Conservation (phyloP, 768 basidiomycete genomes). For the Leccinum arenicola region DNA sequence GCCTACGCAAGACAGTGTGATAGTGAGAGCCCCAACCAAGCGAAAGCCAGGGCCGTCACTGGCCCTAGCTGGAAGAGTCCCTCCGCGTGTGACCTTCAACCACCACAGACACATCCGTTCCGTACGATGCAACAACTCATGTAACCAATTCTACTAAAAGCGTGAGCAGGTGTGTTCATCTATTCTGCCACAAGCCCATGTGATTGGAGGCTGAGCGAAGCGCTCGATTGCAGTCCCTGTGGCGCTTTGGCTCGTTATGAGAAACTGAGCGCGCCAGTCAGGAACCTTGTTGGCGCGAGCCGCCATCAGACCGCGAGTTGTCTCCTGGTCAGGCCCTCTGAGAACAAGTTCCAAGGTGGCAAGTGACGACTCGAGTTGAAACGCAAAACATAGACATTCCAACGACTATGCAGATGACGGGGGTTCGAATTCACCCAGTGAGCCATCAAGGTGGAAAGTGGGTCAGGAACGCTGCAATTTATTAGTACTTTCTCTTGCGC, state of each 20-base stretch:
- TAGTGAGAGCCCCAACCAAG: not conserved
- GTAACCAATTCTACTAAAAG: not conserved
- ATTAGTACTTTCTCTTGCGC: too few relatives aligned
- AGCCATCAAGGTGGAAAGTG: not conserved
- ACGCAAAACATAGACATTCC: not conserved
- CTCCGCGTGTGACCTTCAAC: not conserved
- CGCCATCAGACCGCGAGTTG: not conserved
- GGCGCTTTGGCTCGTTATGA: not conserved
- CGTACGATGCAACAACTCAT: not conserved
- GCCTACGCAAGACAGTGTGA: too few relatives aligned
- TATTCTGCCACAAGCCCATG: not conserved
- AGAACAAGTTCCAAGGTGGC: not conserved
- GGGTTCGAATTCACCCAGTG: not conserved
- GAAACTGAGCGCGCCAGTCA: too few relatives aligned
- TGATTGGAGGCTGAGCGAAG: not conserved
- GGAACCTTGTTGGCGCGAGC: not conserved
- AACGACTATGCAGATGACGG: not conserved
- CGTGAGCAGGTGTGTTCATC: not conserved
- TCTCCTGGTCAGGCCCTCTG: not conserved
- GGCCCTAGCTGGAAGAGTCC: not conserved
- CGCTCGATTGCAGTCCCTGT: not conserved
- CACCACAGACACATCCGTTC: not conserved
- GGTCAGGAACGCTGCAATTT: too few relatives aligned
- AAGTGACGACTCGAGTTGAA: not conserved
- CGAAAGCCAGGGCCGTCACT: not conserved